A percentile compares a stretch with the other conserved stretches of the same genome.
Evolutionary conservation across 768 basidiomycete species (phyloP).

Genomic region (Chalciporus chontae): DNA sequence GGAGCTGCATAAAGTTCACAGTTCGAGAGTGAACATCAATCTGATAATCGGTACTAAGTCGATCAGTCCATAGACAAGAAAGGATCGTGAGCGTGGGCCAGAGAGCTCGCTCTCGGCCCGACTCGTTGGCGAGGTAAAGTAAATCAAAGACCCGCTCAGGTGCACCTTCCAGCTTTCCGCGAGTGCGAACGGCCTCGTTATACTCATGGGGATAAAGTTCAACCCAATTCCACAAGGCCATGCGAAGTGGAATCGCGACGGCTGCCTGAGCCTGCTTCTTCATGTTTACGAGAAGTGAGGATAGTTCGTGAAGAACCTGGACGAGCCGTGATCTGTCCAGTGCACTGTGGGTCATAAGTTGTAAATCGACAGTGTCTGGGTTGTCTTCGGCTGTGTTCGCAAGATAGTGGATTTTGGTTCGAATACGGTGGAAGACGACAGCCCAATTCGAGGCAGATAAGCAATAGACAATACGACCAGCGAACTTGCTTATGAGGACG

Average conservation of each 20-base stretch:
- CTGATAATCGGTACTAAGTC: slow-evolving; percentile 58
- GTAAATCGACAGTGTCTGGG: slow-evolving; percentile 70
- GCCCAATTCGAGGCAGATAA: slow-evolving; percentile 88
- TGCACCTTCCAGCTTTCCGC: slow-evolving; percentile 70
- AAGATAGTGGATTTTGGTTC: slow-evolving; percentile 64
- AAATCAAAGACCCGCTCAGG: slow-evolving; percentile 87
- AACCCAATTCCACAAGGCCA: slow-evolving; percentile 90
- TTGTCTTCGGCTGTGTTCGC: slow-evolving; percentile 49
- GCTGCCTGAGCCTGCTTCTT: slow-evolving; percentile 67
- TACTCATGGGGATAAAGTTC: slow-evolving; percentile 75
- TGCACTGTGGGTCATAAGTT: slow-evolving; percentile 74
- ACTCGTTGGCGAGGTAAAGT: slow-evolving; percentile 49
- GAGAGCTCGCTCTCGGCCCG: slow-evolving; percentile 48
- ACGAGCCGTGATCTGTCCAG: slow-evolving; percentile 67
- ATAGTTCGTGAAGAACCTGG: slow-evolving; percentile 73
- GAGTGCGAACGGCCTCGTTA: slow-evolving; percentile 60
- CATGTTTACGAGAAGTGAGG: slow-evolving; percentile 81
- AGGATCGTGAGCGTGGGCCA: slow-evolving; percentile 83
- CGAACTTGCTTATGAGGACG: slow-evolving; percentile 62
- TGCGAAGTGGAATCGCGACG: slow-evolving; percentile 67
- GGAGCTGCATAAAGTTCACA: slow-evolving; percentile 27
- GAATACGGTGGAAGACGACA: slow-evolving; percentile 68
- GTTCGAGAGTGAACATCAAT: slow-evolving; percentile 32
- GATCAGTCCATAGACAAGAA: slow-evolving; percentile 71
- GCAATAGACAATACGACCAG: slow-evolving; percentile 79